phyloP scores from a whole-genome alignment of 2,329 filamentous ascomycete genomes.

The Fusarium temperatum region DNA sequence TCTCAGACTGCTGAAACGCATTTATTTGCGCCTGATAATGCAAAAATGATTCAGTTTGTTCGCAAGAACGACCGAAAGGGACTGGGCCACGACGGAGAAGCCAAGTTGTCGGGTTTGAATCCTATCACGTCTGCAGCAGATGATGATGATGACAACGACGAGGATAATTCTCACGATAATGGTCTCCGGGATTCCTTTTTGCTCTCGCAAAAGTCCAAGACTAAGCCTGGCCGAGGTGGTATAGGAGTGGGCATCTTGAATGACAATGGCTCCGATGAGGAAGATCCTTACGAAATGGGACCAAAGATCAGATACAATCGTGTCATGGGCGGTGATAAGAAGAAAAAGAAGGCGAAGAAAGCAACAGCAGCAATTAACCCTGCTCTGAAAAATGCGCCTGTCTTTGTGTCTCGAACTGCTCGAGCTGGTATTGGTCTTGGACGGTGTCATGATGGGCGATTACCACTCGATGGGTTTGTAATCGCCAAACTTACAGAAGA shows the following conservation, averaged over 20 bases:
- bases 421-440: slow-evolving; percentile 48
- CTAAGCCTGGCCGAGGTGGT: slow-evolving; percentile 64
- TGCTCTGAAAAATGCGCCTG: slow-evolving; percentile 70
- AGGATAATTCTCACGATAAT: slow-evolving; percentile 47
- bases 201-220: slow-evolving; percentile 58
- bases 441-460: slow-evolving; percentile 83
- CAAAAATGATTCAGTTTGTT: slow-evolving; percentile 71
- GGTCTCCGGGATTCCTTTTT: slow-evolving; percentile 22
- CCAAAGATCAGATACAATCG: slow-evolving; percentile 90
- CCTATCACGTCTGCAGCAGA: slow-evolving; percentile 31
- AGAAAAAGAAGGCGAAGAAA: slow-evolving; percentile 74
- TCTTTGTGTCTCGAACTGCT: slow-evolving; percentile 74
- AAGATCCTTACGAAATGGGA: slow-evolving; percentile 92
- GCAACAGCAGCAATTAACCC: slow-evolving; percentile 67
- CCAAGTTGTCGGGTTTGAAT: slow-evolving; percentile 56
- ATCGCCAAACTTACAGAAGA: slow-evolving; percentile 65
- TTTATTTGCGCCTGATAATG: slow-evolving; percentile 87
- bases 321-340: slow-evolving; percentile 82
- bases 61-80: slow-evolving; percentile 76
- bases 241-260: slow-evolving; percentile 92
- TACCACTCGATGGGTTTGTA: slow-evolving; percentile 83
- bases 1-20: slow-evolving; percentile 61
- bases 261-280: slow-evolving; percentile 93
- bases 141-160: slow-evolving; percentile 53
- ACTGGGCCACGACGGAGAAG: slow-evolving; percentile 71